Conservation (phyloP, 768 basidiomycete genomes). For the Termitomyces sp. region DNA sequence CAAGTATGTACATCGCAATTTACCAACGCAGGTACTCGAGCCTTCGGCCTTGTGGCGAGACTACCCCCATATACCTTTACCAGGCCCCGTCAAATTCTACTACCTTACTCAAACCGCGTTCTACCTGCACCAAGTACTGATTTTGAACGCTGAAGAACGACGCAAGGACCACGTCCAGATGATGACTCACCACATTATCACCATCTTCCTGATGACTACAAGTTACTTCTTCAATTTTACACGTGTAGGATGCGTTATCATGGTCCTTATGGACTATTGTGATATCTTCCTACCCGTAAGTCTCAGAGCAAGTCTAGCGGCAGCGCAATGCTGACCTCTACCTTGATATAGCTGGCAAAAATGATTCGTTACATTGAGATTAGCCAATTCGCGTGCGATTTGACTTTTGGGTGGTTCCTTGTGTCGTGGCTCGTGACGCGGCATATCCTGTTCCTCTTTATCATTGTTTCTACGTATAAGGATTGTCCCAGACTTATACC, state of each 20-base stretch:
- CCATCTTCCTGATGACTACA: conserved; percentile 68
- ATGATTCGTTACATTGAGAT: conserved; percentile 86
- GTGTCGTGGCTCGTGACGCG: conserved; percentile 90
- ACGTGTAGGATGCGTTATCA: conserved; percentile 84
- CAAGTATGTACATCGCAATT: conserved; percentile 77
- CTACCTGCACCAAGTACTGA: conserved; percentile 88
- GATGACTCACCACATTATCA: conserved; percentile 95
- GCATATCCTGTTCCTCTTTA: conserved; percentile 75
- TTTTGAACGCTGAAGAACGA: conserved; percentile 89
- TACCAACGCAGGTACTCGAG: conserved; percentile 65
- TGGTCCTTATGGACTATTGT: conserved; percentile 92
- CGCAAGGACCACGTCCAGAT: conserved; percentile 94
- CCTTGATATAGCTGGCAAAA: conserved; percentile 71
- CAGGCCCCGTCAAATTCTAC: conserved; percentile 85
- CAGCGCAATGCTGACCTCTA: conserved; percentile 3
- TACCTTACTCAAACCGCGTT: conserved; percentile 85
- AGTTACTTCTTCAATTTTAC: conserved; percentile 87
- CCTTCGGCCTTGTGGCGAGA: conserved; percentile 69
- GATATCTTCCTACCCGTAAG: conserved; percentile 91
- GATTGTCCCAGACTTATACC: conserved; percentile 51
- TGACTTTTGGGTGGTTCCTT: conserved; percentile 78
- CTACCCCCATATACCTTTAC: conserved; percentile 81
- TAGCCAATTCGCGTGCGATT: conserved; percentile 63
- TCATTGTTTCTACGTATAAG: conserved; percentile 59
- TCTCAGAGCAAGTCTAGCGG: conserved; percentile 17